Evolutionary conservation across 345 rosid genomes (phyloP).

Genomic region (Punica granatum): DNA sequence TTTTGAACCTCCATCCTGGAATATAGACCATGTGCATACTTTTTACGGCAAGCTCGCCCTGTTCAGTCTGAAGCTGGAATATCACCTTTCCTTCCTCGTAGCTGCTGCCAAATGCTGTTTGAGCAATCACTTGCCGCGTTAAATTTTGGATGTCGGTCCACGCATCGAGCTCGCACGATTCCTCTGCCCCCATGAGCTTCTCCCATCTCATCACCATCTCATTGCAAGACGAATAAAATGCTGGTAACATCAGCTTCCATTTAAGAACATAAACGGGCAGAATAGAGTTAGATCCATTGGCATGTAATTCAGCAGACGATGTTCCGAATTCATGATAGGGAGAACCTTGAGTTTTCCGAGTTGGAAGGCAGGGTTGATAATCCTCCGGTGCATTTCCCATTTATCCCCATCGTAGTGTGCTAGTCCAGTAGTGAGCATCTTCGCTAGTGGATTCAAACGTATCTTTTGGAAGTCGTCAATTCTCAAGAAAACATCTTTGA

Average conservation of each 20-base stretch:
- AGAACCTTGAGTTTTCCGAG: background rate
- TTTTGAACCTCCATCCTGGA: constrained; percentile 37
- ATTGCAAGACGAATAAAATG: constrained; percentile 16
- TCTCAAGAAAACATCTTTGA: constrained; percentile 13
- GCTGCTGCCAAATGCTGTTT: constrained; percentile 42
- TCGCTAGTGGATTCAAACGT: constrained; percentile 7
- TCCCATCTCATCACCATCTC: constrained; percentile 31
- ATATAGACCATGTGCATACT: constrained; percentile 10
- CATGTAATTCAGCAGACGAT: too few relatives aligned
- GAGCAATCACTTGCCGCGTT: constrained; percentile 36
- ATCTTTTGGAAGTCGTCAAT: constrained; percentile 7
- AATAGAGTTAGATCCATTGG: too few relatives aligned
- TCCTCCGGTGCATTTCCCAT: constrained; percentile 15
- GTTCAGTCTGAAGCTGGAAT: constrained; percentile 28
- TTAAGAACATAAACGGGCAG: too few relatives aligned
- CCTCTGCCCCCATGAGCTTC: background rate
- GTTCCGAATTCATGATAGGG: too few relatives aligned
- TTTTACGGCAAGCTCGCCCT: background rate
- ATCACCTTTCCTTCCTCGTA: constrained; percentile 36
- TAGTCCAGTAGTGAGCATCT: constrained; percentile 12
- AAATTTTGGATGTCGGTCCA: constrained; percentile 31
- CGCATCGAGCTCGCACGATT: constrained; percentile 23
- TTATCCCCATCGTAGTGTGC: constrained; percentile 6
- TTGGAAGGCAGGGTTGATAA: constrained; percentile 20
- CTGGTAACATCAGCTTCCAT: constrained; percentile 28